Evolutionary conservation across 108 stramenopile species (phyloP), one percentile per base, ranked within the genome.

Genomic region (Nitzschia sp.): DNA sequence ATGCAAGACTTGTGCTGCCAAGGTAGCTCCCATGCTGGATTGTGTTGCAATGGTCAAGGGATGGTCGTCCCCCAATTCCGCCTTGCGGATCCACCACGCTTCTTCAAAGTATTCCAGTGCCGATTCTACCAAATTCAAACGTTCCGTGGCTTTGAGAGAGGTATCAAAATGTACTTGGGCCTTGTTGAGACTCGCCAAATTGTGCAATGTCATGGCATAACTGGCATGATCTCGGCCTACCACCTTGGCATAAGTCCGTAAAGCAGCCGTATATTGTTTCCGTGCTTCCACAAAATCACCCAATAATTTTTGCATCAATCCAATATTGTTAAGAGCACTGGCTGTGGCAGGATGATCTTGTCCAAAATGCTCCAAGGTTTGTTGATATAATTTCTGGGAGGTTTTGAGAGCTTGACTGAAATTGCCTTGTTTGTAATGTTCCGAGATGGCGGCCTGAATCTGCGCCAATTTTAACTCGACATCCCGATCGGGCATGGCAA

Each of bases 271-370:
- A 57, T 89, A 95, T 19, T 82, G 75, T 58, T 77, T 59, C n/a
- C 82, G 75, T 5, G 90, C 80, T 30, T 81, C 80, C 8, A 59
- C 76, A 59, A 83, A 95, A 47, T 85, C 54, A 1, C 93, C 93
- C 64, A 92, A 53, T 21, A 74, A 55, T 71, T 95, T 95, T 60
- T 84, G 78, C 82, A 92, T 83, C 42, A 95, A 55, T 45, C 91
- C 93, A 0, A 90, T 68, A 66, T 95, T 92, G 38, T 90, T 90
- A 68, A 88, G 83, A 8, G 90, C 93, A 29, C 78, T 74, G 15
- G 93, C 93, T 45, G 91, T 90, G 30, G 89, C 93, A 2, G 93
- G 93, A 74, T 95, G 93, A 32, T 83, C 68, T 29, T 58, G 65
- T 29, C 89, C 89, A 80, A 90, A 92, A 57, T 85, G 87, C 23